Percentiles rank a stretch among this genome's conserved stretches.
Conservation (phyloP, 345 rosid genomes). For the Dovyalis caffra region DNA sequence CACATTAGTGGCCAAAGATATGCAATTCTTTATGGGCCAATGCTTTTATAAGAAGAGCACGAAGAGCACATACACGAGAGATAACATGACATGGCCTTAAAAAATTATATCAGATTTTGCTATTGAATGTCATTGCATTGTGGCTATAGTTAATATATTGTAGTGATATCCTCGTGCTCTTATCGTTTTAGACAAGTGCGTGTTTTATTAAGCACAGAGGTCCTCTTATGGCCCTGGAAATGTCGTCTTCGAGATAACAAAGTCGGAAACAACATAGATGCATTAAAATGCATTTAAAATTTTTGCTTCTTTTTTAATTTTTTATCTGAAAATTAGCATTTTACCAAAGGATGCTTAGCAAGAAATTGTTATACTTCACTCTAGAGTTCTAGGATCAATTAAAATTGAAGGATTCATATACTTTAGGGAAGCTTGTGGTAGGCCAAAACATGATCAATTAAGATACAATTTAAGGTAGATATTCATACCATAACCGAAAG, state of each 20-base stretch:
- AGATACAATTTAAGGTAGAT: no score
- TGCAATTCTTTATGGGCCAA: not conserved
- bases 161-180: not conserved
- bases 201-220: not conserved
- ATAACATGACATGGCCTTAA: not conserved
- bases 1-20: constrained; percentile 3
- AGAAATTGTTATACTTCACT: no score
- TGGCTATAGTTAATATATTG: not conserved
- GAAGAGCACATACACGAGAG: not conserved
- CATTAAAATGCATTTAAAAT: not conserved
- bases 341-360: not conserved
- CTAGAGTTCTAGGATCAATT: no score
- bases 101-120: no score
- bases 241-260: not conserved
- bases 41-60: not conserved
- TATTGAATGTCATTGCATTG: not conserved
- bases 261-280: not conserved
- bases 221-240: not conserved
- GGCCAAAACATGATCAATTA: no score
- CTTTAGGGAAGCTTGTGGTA: no score
- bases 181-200: not conserved
- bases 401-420: no score
- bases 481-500: no score
- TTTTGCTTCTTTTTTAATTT: not conserved
- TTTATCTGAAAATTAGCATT: not conserved